Base-by-base conservation (phyloP, 2,329 filamentous ascomycete genomes). In the Ampelomyces quisqualis region DNA sequence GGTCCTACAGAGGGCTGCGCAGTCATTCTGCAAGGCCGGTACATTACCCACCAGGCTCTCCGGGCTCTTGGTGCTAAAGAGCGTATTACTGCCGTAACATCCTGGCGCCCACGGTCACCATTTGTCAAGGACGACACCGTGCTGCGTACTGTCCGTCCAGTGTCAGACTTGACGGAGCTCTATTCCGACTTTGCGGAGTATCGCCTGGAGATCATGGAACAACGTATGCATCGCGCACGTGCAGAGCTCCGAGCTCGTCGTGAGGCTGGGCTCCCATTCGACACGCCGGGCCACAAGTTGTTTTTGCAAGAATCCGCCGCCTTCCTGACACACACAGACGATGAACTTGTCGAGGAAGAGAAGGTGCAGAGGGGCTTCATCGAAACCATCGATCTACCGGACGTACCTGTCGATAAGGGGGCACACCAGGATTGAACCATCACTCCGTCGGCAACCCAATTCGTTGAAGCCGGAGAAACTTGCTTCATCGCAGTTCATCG, bases 71-170 rank as follows among this genome's bases (percentile, higher is more conserved):
- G 80, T 13, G 72, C 73, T 4, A 73, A 74, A 17, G 82, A 85
- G 62, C 77, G 82, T 22, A 84, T 86, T 64, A 79, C 73, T 29
- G 81, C 82, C 68, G 80, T 86, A 35, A 86, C 82, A 0, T 80
- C 79, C 3, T 85, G 84, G 69, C 75, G 83, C 7, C 80, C 82
- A 2, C 76, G 74, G 36, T 75, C 72, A 15, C 70, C 80, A 2
- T 68, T 68, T 14, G 56, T 79, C 28, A 73, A 72, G 11, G 83
- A 86, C 53, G 80, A 84, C 52, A 78, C 77, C 1, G 77, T 80
- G 3, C 70, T 86, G 27, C 79, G 74, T 3, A 82, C 77, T 0
- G 77, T 84, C 10, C 76, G 81, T 1, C 71, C 71, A 1, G 77
- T 84, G 47, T 82, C 79, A 3, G 69, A 82, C 46, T 66, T 81